Evolutionary conservation across 2,329 filamentous ascomycete genomes (phyloP).

Genomic region (Trichophyton schoenleinii): DNA sequence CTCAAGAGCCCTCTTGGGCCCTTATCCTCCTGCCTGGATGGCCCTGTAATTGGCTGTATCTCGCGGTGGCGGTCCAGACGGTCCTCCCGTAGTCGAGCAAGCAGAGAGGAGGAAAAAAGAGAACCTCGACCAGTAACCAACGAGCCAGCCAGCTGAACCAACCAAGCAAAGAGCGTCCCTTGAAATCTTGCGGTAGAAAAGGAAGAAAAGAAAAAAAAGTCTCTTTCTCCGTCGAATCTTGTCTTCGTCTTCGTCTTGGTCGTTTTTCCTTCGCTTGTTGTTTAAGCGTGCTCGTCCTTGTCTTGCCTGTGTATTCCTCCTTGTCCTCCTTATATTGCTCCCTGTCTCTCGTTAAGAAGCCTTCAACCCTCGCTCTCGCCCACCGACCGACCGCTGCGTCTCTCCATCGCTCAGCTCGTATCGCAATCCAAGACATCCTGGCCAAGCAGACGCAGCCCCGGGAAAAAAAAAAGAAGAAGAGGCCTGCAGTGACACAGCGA

Average conservation of each 20-base stretch:
- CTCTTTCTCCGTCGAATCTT: neutral
- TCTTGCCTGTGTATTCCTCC: neutral
- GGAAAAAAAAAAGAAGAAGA: neutral
- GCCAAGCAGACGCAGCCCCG: neutral
- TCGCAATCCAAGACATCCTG: conserved; percentile 2
- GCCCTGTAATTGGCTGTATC: neutral
- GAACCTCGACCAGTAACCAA: too few relatives aligned
- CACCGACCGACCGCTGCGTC: neutral
- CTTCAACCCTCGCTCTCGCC: neutral
- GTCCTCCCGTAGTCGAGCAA: neutral
- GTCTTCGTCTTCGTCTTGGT: neutral
- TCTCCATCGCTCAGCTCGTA: neutral
- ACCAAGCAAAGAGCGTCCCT: too few relatives aligned
- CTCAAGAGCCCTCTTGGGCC: too few relatives aligned
- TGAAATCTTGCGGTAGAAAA: too few relatives aligned
- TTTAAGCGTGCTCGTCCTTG: too few relatives aligned
- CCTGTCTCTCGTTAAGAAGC: neutral
- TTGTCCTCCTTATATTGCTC: neutral
- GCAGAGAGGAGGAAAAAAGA: too few relatives aligned
- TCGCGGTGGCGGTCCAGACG: neutral
- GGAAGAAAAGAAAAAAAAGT: neutral
- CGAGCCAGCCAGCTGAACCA: too few relatives aligned
- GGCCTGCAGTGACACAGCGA: neutral
- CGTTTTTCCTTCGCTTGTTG: too few relatives aligned
- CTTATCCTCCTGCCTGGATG: neutral